Evolutionary conservation across 345 rosid species (phyloP).

Genomic region (Durio zibethinus): DNA sequence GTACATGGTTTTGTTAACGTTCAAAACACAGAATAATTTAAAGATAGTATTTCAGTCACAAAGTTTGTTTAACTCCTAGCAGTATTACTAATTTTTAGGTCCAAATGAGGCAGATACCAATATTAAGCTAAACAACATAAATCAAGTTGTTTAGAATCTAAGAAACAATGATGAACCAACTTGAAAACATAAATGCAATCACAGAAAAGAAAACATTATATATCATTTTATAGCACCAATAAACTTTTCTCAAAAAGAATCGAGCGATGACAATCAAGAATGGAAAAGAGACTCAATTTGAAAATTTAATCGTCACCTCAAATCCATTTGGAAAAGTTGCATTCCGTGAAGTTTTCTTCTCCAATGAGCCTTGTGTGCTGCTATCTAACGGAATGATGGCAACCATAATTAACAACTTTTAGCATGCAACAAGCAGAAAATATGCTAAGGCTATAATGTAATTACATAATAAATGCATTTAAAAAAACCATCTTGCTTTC

Average conservation of each 20-base stretch:
- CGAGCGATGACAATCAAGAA: background rate
- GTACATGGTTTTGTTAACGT: background rate
- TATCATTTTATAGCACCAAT: background rate
- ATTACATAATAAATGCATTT: background rate
- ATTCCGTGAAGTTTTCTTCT: constrained; percentile 34
- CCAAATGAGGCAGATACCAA: background rate
- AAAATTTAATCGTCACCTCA: constrained; percentile 45
- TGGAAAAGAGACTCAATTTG: background rate
- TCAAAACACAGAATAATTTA: background rate
- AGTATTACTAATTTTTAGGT: background rate
- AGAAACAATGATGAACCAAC: background rate
- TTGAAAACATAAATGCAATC: background rate
- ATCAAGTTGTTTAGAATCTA: background rate
- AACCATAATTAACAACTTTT: constrained; percentile 14
- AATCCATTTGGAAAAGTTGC: constrained; percentile 72
- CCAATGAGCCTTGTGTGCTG: constrained; percentile 28
- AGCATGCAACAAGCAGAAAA: background rate
- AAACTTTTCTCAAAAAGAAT: background rate
- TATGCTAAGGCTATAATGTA: background rate
- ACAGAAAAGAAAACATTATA: background rate
- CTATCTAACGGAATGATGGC: constrained; percentile 34
- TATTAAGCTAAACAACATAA: background rate
- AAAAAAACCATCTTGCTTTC: background rate
- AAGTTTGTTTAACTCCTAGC: background rate
- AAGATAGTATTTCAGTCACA: background rate